phyloP scores from a whole-genome alignment of 805 yeast species.

The Saccharomycopsis selenospora region DNA sequence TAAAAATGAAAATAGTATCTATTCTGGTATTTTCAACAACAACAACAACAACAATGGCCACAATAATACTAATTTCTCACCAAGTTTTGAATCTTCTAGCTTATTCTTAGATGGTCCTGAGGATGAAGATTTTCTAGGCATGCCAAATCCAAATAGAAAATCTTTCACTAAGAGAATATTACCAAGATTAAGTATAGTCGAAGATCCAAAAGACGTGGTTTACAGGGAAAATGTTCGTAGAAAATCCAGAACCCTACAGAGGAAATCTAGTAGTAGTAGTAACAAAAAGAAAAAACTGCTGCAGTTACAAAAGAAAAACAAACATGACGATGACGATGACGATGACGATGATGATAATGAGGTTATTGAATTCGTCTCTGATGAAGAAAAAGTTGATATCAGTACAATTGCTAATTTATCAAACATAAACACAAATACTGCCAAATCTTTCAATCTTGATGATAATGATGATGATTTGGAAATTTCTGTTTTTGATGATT shows the following conservation, averaged over 20 bases:
- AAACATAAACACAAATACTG: conserved; percentile 19
- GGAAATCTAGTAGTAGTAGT: not conserved
- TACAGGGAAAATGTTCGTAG: conserved; percentile 6
- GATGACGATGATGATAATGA: conserved; percentile 33
- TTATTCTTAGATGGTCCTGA: not conserved
- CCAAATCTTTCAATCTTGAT: conserved; percentile 26
- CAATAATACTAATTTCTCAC: not conserved
- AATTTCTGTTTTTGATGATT: conserved; percentile 20
- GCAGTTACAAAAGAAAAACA: too few relatives aligned
- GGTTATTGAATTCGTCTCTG: conserved; percentile 29
- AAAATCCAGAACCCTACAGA: not conserved
- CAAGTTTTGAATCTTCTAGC: not conserved
- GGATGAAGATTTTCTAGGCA: not conserved
- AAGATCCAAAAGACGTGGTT: conserved; percentile 18
- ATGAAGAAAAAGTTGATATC: conserved; percentile 26
- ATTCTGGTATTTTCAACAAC: too few relatives aligned
- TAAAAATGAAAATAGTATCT: conserved; percentile 10
- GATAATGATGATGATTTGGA: conserved; percentile 24
- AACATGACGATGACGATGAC: conserved; percentile 9
- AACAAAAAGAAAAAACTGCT: not conserved
- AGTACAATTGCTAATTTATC: conserved; percentile 3
- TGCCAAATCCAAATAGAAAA: not conserved
- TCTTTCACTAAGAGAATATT: not conserved
- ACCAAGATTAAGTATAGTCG: conserved; percentile 16
- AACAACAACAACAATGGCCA: conserved; percentile 4